These are phyloP conservation scores for Suhomyces vadensis DNA, from an alignment of 805 yeast species.

Conservation along the genomic window DNA sequence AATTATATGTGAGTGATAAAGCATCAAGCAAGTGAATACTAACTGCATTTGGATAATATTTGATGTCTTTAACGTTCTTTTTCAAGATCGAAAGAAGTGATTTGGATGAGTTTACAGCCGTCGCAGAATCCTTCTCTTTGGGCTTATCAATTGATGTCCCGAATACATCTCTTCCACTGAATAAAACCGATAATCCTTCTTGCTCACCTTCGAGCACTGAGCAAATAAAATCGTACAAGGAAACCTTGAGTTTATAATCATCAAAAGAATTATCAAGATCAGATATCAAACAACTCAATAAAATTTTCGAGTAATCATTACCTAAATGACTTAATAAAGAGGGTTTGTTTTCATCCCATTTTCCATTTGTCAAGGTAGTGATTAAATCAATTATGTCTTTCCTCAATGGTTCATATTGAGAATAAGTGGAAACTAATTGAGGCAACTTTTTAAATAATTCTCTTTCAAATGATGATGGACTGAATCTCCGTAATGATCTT, in stretches of 20 bases:
- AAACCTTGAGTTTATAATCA: conserved; percentile 51
- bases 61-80: conserved; percentile 51
- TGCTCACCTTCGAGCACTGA: conserved; percentile 70
- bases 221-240: conserved; percentile 63
- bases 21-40: conserved; percentile 71
- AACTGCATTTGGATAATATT: conserved; percentile 59
- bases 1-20: conserved; percentile 69
- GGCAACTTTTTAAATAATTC: conserved; percentile 57
- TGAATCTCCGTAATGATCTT: conserved; percentile 48
- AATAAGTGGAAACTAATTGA: conserved; percentile 57
- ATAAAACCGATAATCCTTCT: conserved; percentile 72
- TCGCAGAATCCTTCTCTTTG: conserved; percentile 17
- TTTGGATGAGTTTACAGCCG: conserved; percentile 32
- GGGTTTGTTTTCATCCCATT: conserved; percentile 63
- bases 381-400: conserved; percentile 54
- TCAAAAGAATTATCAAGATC: conserved; percentile 62
- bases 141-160: conserved; percentile 22
- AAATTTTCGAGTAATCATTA: conserved; percentile 54
- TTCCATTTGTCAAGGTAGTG: conserved; percentile 55
- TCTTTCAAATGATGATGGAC: conserved; percentile 67
- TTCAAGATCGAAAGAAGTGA: conserved; percentile 54
- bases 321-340: conserved; percentile 84
- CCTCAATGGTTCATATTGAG: conserved; percentile 50
- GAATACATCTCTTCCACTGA: conserved; percentile 59
- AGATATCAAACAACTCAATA: conserved; percentile 58